These are phyloP conservation scores for Parsonsia alboflavescens DNA, from an alignment of 257 asterid genomes.

Conservation along the genomic window DNA sequence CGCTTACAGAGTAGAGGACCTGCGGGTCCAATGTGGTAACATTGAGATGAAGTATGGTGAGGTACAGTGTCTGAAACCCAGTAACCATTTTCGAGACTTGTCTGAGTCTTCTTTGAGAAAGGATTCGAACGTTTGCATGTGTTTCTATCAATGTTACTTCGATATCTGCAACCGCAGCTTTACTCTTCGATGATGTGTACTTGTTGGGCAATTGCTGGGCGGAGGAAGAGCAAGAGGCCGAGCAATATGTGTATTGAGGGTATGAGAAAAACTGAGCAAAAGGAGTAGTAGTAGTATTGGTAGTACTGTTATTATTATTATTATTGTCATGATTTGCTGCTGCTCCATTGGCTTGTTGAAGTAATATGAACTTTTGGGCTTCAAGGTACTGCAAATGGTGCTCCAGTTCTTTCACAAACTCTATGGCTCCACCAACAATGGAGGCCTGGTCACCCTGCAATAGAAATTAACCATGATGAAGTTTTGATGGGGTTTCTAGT, in stretches of 20 bases:
- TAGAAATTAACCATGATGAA: too few relatives aligned
- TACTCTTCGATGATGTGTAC: constrained; percentile 61
- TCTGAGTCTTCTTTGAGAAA: constrained; percentile 51
- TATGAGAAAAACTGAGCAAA: constrained; percentile 70
- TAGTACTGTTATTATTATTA: background rate
- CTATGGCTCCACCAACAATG: constrained; percentile 92
- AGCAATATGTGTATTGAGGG: constrained; percentile 66
- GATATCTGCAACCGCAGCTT: constrained; percentile 69
- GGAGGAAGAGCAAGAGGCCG: background rate
- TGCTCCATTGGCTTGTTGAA: constrained; percentile 21
- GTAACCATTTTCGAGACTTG: constrained; percentile 77
- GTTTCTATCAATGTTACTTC: constrained; percentile 91
- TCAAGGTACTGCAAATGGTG: constrained; percentile 83
- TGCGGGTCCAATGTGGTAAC: constrained; percentile 71
- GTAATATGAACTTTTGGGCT: constrained; percentile 45
- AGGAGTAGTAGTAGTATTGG: constrained; percentile 27
- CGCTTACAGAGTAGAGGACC: constrained; percentile 90
- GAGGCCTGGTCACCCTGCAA: constrained; percentile 96
- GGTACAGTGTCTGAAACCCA: constrained; percentile 54
- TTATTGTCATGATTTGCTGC: background rate
- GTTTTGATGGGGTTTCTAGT: background rate
- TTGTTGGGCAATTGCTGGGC: constrained; percentile 32
- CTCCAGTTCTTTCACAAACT: constrained; percentile 90
- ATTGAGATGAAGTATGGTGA: constrained; percentile 79
- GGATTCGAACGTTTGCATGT: constrained; percentile 81